Conservation (phyloP, 768 basidiomycete species). For the Boletus patriciae region DNA sequence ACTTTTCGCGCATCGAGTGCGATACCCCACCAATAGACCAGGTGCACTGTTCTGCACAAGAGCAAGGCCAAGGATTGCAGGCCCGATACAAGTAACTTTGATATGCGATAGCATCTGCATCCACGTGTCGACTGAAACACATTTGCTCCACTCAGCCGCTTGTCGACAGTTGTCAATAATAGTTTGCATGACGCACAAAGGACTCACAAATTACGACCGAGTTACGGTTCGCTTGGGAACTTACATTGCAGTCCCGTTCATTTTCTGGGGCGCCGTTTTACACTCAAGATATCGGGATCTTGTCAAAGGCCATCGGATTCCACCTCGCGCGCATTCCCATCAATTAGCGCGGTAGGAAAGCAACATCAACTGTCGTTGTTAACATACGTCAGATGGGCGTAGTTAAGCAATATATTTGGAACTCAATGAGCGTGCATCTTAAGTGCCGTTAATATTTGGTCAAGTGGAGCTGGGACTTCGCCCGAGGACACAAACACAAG, state of each 20-base stretch:
- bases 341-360: background rate
- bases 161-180: constrained; percentile 6
- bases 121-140: constrained; percentile 22
- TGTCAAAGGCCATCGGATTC: background rate
- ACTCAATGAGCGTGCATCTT: background rate
- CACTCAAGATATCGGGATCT: background rate
- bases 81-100: background rate
- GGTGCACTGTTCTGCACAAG: background rate
- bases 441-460: background rate
- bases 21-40: background rate
- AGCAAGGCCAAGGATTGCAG: background rate
- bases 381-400: background rate
- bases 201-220: background rate
- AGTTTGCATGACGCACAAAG: too few relatives aligned
- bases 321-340: background rate
- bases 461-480: constrained; percentile 15
- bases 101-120: background rate
- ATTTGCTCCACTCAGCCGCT: constrained; percentile 23
- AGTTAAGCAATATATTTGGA: constrained; percentile 2
- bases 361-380: background rate
- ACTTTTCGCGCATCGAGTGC: background rate
- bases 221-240: background rate
- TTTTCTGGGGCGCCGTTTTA: background rate
- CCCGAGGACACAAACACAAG: background rate
- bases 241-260: background rate